phyloP scores from a whole-genome alignment of 2,329 filamentous ascomycete species.

The Xylariaceae sp. region DNA sequence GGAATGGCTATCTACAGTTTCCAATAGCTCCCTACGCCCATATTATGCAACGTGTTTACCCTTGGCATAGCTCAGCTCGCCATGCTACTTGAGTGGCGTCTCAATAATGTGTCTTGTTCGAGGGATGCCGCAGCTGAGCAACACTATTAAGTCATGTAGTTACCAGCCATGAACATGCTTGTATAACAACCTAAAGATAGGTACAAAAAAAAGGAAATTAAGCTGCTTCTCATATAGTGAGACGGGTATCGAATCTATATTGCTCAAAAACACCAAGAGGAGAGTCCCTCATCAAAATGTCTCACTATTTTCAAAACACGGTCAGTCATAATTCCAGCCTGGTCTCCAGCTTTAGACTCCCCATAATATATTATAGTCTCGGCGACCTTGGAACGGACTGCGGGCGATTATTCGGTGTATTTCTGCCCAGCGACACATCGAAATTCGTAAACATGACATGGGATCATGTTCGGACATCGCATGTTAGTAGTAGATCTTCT shows the following conservation, averaged over 20 bases:
- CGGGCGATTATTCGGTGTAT: background rate
- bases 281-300: background rate
- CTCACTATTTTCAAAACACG: background rate
- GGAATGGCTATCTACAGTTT: too few relatives aligned
- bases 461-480: background rate
- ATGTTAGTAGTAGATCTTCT: slow-evolving; percentile 34
- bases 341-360: background rate
- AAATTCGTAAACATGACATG: too few relatives aligned
- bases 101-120: too few relatives aligned
- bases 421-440: background rate
- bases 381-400: background rate
- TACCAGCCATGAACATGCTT: slow-evolving; percentile 8
- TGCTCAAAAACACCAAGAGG: slow-evolving; percentile 4
- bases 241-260: slow-evolving; percentile 18
- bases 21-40: too few relatives aligned
- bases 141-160: too few relatives aligned
- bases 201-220: background rate
- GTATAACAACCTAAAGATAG: background rate
- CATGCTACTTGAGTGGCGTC: too few relatives aligned
- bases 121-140: too few relatives aligned
- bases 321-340: background rate
- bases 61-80: too few relatives aligned
- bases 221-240: background rate
- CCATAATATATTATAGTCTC: background rate
- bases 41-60: too few relatives aligned